Evolutionary conservation across 257 asterid species (phyloP), one percentile per base, ranked within the genome.

Genomic region (Salvia hispanica): DNA sequence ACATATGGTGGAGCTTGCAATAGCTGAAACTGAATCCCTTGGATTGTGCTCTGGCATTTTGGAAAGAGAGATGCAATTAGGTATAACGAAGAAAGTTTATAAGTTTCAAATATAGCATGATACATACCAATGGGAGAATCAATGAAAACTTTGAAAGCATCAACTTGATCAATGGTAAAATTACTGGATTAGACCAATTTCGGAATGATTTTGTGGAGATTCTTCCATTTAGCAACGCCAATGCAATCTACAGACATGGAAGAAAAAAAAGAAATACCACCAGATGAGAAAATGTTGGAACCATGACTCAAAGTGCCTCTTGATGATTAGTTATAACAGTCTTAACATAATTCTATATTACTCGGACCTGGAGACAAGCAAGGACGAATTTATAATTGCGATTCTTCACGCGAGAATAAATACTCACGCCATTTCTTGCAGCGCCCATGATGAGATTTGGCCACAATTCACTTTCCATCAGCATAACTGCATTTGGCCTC

Each of bases 391-490:
- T 47, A 55, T 34, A 60, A 37, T 2, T 21, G n/a, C n/a, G n/a
- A n/a, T n/a, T n/a, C n/a, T n/a, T n/a, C n/a, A n/a, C n/a, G n/a
- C n/a, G 58, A 70, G 74, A 72, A 70, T 62, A 62, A 70, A 64
- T 44, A 55, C 89, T 79, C 80, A 88, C 97, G 56, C 88, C 83
- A 67, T 79, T 72, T 72, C 76, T 80, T 59, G 92, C 87, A 71
- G 96, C 95, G 52, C 83, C 76, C 82, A 90, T 86, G 14, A 93
- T 76, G 80, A 93, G 92, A 84, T 90, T 93, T 40, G 97, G 97
- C 97, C 95, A 93, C 63, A 93, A 77, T 77, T 93, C 97, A 73
- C 88, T 93, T 79, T 93, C 97, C 79, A 93, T 79, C 34, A 93
- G 87, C 71, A 93, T 63, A 72, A 90, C 79, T 66, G 86, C 89